phyloP scores from a whole-genome alignment of 169 alveolate species.

The Plasmodium cynomolgi region DNA sequence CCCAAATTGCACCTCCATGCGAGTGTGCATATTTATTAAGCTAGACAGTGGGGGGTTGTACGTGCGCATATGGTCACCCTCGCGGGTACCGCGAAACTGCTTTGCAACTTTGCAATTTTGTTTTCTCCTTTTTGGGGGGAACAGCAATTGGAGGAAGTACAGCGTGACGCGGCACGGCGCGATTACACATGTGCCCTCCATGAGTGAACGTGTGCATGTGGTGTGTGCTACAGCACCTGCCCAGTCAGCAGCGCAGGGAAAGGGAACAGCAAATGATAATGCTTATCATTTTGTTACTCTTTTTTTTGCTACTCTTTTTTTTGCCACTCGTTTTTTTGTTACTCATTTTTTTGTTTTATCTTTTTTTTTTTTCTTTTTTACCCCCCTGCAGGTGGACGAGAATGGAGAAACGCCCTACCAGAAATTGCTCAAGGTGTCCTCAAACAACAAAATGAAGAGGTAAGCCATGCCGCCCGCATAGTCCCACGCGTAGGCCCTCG shows the following conservation, averaged over 20 bases:
- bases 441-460: constrained; percentile 46
- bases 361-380: constrained; percentile 7
- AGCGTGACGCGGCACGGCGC: background rate
- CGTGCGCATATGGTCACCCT: background rate
- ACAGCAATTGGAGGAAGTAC: background rate
- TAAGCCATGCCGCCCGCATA: background rate
- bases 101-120: background rate
- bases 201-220: background rate
- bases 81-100: background rate
- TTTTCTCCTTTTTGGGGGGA: background rate
- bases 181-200: background rate
- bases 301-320: background rate
- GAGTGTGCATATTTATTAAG: background rate
- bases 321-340: too few species aligned
- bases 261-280: background rate
- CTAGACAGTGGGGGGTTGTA: background rate
- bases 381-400: constrained; percentile 35
- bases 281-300: background rate
- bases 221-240: background rate
- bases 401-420: constrained; percentile 47
- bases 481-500: background rate
- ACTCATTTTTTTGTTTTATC: background rate
- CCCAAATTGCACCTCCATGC: background rate
- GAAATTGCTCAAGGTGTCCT: constrained; percentile 19
- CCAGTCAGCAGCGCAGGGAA: background rate